Percentiles rank a stretch among this genome's conserved stretches.
Evolutionary conservation across 441 rosid species (phyloP).

Genomic region (Pelargonium fulgidum): DNA sequence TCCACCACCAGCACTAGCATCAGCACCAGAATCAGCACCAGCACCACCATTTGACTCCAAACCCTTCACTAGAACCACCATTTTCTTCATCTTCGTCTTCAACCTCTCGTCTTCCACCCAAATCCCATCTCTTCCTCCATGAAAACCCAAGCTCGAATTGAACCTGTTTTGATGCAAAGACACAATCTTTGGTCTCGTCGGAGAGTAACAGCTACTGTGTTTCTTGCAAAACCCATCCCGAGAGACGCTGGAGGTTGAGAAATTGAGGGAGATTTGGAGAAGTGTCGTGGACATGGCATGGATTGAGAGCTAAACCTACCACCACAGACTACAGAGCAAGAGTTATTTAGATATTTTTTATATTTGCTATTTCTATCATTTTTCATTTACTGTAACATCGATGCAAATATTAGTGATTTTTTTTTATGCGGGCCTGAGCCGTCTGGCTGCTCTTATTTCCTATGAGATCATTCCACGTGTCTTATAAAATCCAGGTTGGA

Average conservation of each 20-base stretch:
- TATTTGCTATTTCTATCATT: no score
- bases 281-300: conserved; percentile 38
- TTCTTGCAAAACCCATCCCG: conserved; percentile 23
- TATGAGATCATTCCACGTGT: no score
- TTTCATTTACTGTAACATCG: no score
- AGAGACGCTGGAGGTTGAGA: conserved; percentile 25
- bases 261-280: conserved; percentile 33
- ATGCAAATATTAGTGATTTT: no score
- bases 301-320: neutral
- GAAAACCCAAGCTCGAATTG: conserved; percentile 25
- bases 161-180: conserved; percentile 30
- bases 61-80: conserved; percentile 48
- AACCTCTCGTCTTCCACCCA: conserved; percentile 28
- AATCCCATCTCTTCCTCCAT: conserved; percentile 28
- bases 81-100: conserved; percentile 26
- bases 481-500: no score
- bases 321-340: no score
- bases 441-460: no score
- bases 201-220: conserved; percentile 22
- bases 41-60: conserved; percentile 47
- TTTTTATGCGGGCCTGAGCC: no score
- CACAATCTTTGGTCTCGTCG: conserved; percentile 26
- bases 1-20: no score
- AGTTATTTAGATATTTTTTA: no score
- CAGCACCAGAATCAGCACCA: neutral